phyloP scores from a whole-genome alignment of 805 yeast species.

The Candida pseudoglaebosa region DNA sequence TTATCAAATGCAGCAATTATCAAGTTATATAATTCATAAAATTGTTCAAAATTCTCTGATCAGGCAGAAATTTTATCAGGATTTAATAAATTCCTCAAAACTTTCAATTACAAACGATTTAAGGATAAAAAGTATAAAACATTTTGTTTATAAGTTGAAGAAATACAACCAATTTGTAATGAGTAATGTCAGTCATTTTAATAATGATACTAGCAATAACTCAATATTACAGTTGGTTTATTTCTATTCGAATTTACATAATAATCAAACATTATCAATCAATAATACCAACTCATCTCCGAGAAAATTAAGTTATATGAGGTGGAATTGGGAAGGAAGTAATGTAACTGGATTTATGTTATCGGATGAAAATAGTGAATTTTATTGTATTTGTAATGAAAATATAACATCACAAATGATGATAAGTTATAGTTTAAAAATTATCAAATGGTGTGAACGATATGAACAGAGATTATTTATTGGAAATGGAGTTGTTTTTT shows the following conservation, averaged over 20 bases:
- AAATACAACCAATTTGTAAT: constrained; percentile 61
- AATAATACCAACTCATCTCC: constrained; percentile 6
- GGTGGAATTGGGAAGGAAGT: constrained; percentile 29
- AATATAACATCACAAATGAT: constrained; percentile 52
- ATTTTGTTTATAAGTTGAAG: constrained; percentile 77
- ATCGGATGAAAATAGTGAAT: constrained; percentile 29
- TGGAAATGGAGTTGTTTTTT: constrained; percentile 63
- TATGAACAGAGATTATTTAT: constrained; percentile 70
- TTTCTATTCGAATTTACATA: constrained; percentile 27
- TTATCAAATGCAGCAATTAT: constrained; percentile 63
- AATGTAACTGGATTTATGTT: constrained; percentile 35
- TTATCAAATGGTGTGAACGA: constrained; percentile 73
- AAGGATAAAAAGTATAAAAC: constrained; percentile 48
- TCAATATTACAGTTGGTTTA: constrained; percentile 35
- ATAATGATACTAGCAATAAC: constrained; percentile 19
- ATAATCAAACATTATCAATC: constrained; percentile 22
- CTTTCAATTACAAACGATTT: constrained; percentile 20
- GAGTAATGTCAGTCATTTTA: constrained; percentile 27
- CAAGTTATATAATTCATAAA: constrained; percentile 44
- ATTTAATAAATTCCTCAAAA: constrained; percentile 15
- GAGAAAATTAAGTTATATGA: constrained; percentile 44
- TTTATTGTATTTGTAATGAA: constrained; percentile 40
- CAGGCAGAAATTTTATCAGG: constrained; percentile 18
- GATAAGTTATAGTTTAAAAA: constrained; percentile 56
- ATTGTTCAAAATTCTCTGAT: constrained; percentile 20